Conservation (phyloP, 2,329 filamentous ascomycete genomes). For the Beauveria sp. region DNA sequence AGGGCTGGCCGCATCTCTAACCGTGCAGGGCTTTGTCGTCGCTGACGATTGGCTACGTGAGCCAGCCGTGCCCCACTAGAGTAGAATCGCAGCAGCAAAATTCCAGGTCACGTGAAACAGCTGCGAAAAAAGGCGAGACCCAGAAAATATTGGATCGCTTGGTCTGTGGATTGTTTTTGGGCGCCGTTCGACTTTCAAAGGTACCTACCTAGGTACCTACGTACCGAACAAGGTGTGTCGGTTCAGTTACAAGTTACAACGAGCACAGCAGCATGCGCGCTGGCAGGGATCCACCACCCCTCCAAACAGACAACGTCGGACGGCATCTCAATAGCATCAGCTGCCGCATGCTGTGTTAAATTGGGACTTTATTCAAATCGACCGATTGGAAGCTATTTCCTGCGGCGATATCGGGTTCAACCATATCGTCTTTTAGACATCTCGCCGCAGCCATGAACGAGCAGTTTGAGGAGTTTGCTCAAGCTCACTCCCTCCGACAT, state of each 20-base stretch:
- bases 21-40: conserved; percentile 30
- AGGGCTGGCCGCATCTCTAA: conserved; percentile 27
- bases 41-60: conserved; percentile 25
- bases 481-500: conserved; percentile 56
- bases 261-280: neutral
- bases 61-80: neutral
- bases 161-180: neutral
- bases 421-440: neutral
- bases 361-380: neutral
- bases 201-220: neutral
- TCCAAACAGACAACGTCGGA: conserved; percentile 4
- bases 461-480: conserved; percentile 65
- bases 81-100: conserved; percentile 15
- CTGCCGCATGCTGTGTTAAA: neutral
- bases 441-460: conserved; percentile 53
- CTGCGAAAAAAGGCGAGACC: neutral
- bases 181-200: neutral
- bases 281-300: conserved; percentile 7
- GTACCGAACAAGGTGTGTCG: neutral
- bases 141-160: neutral
- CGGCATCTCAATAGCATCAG: neutral
- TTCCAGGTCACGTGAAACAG: neutral
- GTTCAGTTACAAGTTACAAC: neutral
- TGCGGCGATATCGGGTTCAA: neutral
- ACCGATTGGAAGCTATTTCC: neutral